Base-by-base conservation (phyloP, 129 eudicot species). In the Chrysanthemum lavandulifolium region DNA sequence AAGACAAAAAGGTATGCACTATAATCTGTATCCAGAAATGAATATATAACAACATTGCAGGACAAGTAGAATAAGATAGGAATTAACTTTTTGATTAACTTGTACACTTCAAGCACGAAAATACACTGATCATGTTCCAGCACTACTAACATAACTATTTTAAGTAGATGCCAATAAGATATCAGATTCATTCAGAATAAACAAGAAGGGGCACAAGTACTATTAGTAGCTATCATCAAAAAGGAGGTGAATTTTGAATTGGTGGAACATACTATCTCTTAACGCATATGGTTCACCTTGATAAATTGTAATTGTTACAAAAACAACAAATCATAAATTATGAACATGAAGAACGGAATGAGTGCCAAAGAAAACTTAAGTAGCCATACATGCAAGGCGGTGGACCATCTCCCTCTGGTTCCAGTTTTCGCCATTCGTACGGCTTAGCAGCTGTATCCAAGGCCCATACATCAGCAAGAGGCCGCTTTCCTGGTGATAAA, bases 391-490 rank as follows among this genome's bases (percentile, higher is more conserved):
- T 94, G 97, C 98, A 94, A 43, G 98, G 98, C 75, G 97, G 98
- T 40, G 98, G 98, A 61, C 98, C 98, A 73, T 94, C 97, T 59
- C 98, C 98, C 80, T 94, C 98, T 14, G 93, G 97, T 78, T 94
- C 97, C 81, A 92, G 73, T 71, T 90, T 94, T 71, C 98, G 83
- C 97, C 98, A 94, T 80, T 94, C 98, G 52, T 94, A 94, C n/a
- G 98, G 97, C 82, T 92, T 92, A 36, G 98, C 98, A 76, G 98
- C 98, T 31, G 98, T 94, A 80, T 94, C 98, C 77, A 94, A 80
- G 3, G 97, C 98, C 98, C 98, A 90, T 36, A 94, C 97, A 94
- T 90, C 98, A 83, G 97, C 98, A 62, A 94, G 86, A 67, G 98
- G 96, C 13, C 98, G 86, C 78, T 90, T 94, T 72, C 97, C 97